These are phyloP conservation scores for Lactifluus subvellereus DNA, from an alignment of 768 basidiomycete species.

Conservation along the genomic window DNA sequence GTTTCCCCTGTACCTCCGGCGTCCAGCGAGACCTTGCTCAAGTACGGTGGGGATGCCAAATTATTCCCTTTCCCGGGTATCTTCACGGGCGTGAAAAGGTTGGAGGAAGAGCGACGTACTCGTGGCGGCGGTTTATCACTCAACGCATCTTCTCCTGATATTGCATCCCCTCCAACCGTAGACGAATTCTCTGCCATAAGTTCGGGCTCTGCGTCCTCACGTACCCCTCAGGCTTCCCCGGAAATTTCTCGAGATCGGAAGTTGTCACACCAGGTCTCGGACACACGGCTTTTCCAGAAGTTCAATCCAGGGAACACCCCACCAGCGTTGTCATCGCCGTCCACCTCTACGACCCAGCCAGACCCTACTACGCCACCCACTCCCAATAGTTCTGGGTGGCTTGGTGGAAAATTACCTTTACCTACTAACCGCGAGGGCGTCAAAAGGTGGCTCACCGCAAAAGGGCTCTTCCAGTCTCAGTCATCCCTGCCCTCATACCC, in stretches of 20 bases:
- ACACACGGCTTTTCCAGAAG: slow-evolving; percentile 55
- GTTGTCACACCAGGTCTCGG: slow-evolving; percentile 63
- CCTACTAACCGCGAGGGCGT: slow-evolving; percentile 75
- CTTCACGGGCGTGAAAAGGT: slow-evolving; percentile 78
- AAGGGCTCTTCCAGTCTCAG: slow-evolving; percentile 48
- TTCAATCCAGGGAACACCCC: slow-evolving; percentile 40
- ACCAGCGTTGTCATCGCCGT: slow-evolving; percentile 34
- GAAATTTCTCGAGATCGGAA: slow-evolving; percentile 54
- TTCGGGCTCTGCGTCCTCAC: slow-evolving; percentile 44
- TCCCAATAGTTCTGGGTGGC: slow-evolving; percentile 31
- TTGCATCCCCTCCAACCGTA: slow-evolving; percentile 39
- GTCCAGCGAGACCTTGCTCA: slow-evolving; percentile 62
- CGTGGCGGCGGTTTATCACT: slow-evolving; percentile 47
- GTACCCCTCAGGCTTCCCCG: slow-evolving; percentile 42
- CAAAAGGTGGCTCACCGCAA: slow-evolving; percentile 69
- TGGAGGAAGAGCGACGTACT: slow-evolving; percentile 63
- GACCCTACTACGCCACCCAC: slow-evolving; percentile 41
- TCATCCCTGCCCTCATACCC: slow-evolving; percentile 27
- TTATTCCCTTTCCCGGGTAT: slow-evolving; percentile 89
- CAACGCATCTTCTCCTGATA: slow-evolving; percentile 47
- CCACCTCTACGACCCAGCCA: slow-evolving; percentile 43
- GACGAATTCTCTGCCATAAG: slow-evolving; percentile 40
- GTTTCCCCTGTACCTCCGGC: slow-evolving; percentile 76
- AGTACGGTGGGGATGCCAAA: slow-evolving; percentile 65
- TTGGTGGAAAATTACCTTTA: slow-evolving; percentile 52